Percentiles rank a stretch among this genome's conserved stretches.
Evolutionary conservation across 805 yeast genomes (phyloP).

Genomic region (Myxozyma mucilagina): DNA sequence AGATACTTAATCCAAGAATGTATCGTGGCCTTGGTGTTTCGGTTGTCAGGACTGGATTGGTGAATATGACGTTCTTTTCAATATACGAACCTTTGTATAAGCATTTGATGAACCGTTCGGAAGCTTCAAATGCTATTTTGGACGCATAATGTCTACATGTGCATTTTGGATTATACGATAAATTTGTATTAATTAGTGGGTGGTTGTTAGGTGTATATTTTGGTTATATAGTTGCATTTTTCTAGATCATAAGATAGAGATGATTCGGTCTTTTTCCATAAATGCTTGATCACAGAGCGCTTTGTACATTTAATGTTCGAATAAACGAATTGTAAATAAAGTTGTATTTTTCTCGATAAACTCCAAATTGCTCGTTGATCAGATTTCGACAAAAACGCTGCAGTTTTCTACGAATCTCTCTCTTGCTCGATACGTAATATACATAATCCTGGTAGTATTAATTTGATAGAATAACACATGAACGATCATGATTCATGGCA

Average conservation of each 20-base stretch:
- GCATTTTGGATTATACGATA: neutral
- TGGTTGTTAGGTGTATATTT: neutral
- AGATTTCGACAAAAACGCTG: too few relatives aligned
- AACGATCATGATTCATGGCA: neutral
- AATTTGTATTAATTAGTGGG: too few relatives aligned
- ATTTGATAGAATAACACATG: too few relatives aligned
- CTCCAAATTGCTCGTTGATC: too few relatives aligned
- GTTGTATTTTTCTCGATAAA: too few relatives aligned
- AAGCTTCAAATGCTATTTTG: neutral
- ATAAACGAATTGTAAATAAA: too few relatives aligned
- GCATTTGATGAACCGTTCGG: constrained; percentile 52
- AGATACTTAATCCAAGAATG: constrained; percentile 52
- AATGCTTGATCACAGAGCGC: neutral
- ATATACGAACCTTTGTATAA: constrained; percentile 52
- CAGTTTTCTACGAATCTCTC: too few relatives aligned
- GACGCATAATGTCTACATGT: neutral
- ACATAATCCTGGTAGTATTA: too few relatives aligned
- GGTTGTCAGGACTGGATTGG: constrained; percentile 65
- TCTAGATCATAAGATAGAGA: neutral
- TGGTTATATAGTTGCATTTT: neutral
- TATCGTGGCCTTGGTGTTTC: constrained; percentile 81
- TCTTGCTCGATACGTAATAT: too few relatives aligned
- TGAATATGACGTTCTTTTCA: constrained; percentile 74
- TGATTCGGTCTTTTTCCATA: neutral
- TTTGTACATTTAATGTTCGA: too few relatives aligned